Evolutionary conservation across 352 stramenopile genomes (phyloP), one percentile per base, ranked within the genome.

Genomic region (Globisporangium spiculum): DNA sequence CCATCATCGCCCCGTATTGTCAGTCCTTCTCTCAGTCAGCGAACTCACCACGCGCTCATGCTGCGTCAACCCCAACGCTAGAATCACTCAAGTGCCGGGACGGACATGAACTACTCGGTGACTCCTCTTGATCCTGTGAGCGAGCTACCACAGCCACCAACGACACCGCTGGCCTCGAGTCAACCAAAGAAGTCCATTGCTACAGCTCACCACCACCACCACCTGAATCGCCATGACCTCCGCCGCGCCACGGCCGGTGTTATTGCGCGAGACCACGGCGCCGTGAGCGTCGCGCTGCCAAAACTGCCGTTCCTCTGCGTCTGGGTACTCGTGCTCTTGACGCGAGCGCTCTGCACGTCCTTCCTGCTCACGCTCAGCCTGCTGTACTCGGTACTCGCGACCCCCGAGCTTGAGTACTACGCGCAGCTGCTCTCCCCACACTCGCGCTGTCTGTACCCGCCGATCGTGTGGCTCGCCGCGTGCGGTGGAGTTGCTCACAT

Each of bases 321-420:
- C 38, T 69, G 65, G 65, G 3, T 34, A 0, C 18, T 61, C 9
- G 53, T 72, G 32, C 44, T 60, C 50, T 14, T n/a, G 8, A 36
- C 67, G 10, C 65, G 57, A 34, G 38, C 36, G 3, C 14, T 66
- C 16, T 69, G 53, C 36, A 24, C 20, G 10, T 24, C 60, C 7
- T 72, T 66, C 44, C 30, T 69, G 32, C 41, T 72, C 41, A 53
- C 24, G 5, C 24, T 62, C 7, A 57, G n/a, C 12, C 53, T 59
- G 3, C 4, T 69, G 20, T 72, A 72, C 60, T 12, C 38, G 14
- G 32, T 60, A 27, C 60, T 75, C 30, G 57, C 60, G 12, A 44
- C 60, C 8, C 18, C 24, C 0, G 50, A 69, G 53, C 59, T 75
- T 44, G 54, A 69, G 36, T 75, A 71, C 59, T 75, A 72, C 41